A percentile compares a stretch with the other conserved stretches of the same genome.
Conservation (phyloP, 805 yeast genomes). For the Zygoascus flipseniorum region DNA sequence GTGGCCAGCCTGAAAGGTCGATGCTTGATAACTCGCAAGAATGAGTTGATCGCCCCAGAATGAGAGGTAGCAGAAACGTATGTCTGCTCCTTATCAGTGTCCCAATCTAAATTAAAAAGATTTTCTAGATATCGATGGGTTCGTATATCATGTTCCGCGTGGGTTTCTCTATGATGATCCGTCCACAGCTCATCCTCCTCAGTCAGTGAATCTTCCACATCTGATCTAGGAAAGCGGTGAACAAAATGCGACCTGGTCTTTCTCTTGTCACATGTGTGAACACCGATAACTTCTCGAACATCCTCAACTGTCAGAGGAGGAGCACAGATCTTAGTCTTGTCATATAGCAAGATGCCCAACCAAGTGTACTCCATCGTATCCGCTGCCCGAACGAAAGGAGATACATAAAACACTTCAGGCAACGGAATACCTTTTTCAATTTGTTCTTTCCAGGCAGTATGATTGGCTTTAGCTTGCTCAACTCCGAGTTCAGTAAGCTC, state of each 20-base stretch:
- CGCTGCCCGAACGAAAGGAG: constrained; percentile 45
- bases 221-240: constrained; percentile 37
- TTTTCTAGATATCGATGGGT: constrained; percentile 41
- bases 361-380: constrained; percentile 44
- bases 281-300: constrained; percentile 42
- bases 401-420: constrained; percentile 37
- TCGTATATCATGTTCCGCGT: constrained; percentile 35
- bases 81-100: constrained; percentile 14
- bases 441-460: constrained; percentile 34
- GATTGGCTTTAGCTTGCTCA: constrained; percentile 38
- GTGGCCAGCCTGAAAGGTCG: constrained; percentile 41
- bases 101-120: constrained; percentile 25
- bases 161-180: constrained; percentile 39
- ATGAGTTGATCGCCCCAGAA: constrained; percentile 43
- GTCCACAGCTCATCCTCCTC: constrained; percentile 40
- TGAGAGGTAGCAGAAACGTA: constrained; percentile 40
- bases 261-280: constrained; percentile 44
- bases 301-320: constrained; percentile 38
- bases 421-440: constrained; percentile 24
- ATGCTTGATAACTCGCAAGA: constrained; percentile 40
- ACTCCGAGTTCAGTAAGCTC: constrained; percentile 40
- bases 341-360: constrained; percentile 27
- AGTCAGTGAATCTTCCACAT: constrained; percentile 36
- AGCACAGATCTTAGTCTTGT: constrained; percentile 3
- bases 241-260: constrained; percentile 30